Base-by-base conservation (phyloP, 495 filamentous ascomycete species). In the Penicillium mononematosum region DNA sequence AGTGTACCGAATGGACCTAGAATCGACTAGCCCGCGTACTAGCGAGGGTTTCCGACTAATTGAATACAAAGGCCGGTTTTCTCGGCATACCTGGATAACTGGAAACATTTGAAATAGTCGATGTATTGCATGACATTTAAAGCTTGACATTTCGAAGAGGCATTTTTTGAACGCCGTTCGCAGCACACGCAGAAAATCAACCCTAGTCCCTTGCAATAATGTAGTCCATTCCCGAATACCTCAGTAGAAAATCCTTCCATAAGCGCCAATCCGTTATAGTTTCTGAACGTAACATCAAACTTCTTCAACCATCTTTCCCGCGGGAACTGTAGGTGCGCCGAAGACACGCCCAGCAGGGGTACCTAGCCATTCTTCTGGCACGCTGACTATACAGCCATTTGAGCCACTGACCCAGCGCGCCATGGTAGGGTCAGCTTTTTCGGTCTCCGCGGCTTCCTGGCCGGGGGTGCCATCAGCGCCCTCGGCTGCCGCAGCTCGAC, bases 281-380 rank as follows among this genome's bases (percentile, higher is more conserved):
- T 9, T n/a, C 27, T 38, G 25, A 32, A 38, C 29, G 8, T 47
- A 19, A 41, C n/a, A 39, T 71, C 52, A 78, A 25, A 80, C 55
- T 64, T 80, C 78, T 56, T 80, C 75, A 44, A 81, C 76, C 47
- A 81, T 65, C 52, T 76, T 81, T 32, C 69, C 69, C 42, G 55
- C 58, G 50, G 49, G 53, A 6, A 58, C 62, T n/a, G 62, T 9
- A 29, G 65, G 63, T 29, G 51, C 59, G 43, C 71, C 74, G 68
- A 89, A 96, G 16, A 87, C 60, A 58, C 70, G 79, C 8, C 90
- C 91, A 5, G 81, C 81, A 4, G 89, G 86, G 7, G 79, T 84
- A 2, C 77, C 80, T 43, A 96, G 61, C 86, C 93, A 93, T 64
- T 94, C 90, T 12, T 87, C 84, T 4, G 95, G 94, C 38, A 98